phyloP scores from a whole-genome alignment of 257 asterid genomes.

The Orobanche coerulescens region DNA sequence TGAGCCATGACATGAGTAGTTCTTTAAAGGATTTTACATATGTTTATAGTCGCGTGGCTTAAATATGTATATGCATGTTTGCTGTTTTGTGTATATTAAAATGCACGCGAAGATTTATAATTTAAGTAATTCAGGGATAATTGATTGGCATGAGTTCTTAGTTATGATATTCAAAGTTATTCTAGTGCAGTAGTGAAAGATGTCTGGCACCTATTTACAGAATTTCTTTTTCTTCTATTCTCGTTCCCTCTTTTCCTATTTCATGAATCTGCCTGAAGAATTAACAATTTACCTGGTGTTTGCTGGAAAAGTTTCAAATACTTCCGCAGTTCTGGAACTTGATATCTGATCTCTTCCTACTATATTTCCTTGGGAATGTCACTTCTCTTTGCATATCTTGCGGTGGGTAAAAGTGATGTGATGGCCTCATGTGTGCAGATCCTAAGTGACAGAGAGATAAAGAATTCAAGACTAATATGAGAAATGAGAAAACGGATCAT shows the following conservation, averaged over 20 bases:
- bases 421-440: slow-evolving; percentile 61
- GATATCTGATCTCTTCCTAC: slow-evolving; percentile 3
- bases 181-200: background rate
- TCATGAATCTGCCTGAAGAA: background rate
- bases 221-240: background rate
- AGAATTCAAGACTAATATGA: slow-evolving; percentile 54
- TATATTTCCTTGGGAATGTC: slow-evolving; percentile 2
- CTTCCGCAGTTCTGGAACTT: slow-evolving; percentile 8
- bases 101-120: too few species aligned
- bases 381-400: slow-evolving; percentile 25
- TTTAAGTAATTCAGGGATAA: background rate
- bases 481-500: slow-evolving; percentile 60
- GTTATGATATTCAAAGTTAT: background rate
- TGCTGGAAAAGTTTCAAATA: background rate
- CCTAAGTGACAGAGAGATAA: slow-evolving; percentile 55
- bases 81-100: background rate
- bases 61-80: background rate
- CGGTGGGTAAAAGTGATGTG: slow-evolving; percentile 33
- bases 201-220: background rate
- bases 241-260: background rate
- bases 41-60: background rate
- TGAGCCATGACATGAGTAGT: too few species aligned
- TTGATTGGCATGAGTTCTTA: background rate
- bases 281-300: background rate
- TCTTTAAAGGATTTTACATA: too few species aligned